Percentiles rank a stretch among this genome's conserved stretches.
phyloP scores from a whole-genome alignment of 2,329 filamentous ascomycete species.

The Pestalotiopsis sp. region DNA sequence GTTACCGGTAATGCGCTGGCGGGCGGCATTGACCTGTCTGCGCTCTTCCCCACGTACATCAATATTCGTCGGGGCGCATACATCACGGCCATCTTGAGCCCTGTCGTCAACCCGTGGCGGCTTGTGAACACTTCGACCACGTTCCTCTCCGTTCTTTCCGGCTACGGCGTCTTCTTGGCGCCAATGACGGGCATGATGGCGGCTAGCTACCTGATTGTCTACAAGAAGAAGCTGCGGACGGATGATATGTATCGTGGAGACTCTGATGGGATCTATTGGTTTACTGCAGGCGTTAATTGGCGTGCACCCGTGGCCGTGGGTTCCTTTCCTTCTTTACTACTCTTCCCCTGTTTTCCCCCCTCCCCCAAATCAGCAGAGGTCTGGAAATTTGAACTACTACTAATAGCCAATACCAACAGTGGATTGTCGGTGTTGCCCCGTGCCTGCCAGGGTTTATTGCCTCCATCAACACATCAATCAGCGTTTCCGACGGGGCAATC shows the following conservation, averaged over 20 bases:
- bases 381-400: not conserved
- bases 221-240: conserved; percentile 36
- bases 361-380: too few relatives aligned
- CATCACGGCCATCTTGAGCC: conserved; percentile 9
- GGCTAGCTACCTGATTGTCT: conserved; percentile 33
- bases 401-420: not conserved
- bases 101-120: conserved; percentile 12
- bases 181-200: conserved; percentile 13
- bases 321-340: not conserved
- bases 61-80: conserved; percentile 8
- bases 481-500: conserved; percentile 37
- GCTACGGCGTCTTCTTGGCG: conserved; percentile 9
- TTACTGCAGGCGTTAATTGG: conserved; percentile 41
- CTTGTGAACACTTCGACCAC: conserved; percentile 8
- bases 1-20: conserved; percentile 28
- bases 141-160: conserved; percentile 9
- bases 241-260: conserved; percentile 36
- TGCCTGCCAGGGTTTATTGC: not conserved
- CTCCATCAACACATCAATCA: conserved; percentile 22
- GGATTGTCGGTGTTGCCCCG: conserved; percentile 1
- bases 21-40: conserved; percentile 11
- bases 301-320: conserved; percentile 40
- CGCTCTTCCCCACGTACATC: conserved; percentile 5
- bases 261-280: conserved; percentile 40
- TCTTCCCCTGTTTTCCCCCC: not conserved